Evolutionary conservation across 2,329 filamentous ascomycete genomes (phyloP).

Genomic region (Aspergillus phoenicis): DNA sequence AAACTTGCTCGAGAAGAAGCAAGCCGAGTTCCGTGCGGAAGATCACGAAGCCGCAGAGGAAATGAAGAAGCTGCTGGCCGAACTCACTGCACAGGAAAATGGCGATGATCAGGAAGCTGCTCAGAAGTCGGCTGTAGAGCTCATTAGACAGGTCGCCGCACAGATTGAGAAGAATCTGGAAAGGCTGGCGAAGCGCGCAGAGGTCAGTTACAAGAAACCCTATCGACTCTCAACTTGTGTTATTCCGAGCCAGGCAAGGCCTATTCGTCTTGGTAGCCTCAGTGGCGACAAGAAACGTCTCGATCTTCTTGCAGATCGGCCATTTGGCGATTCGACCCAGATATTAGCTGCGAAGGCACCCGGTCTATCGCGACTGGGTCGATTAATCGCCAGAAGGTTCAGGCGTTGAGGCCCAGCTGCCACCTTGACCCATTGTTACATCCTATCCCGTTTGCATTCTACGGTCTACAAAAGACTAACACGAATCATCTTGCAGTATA

Average conservation of each 20-base stretch:
- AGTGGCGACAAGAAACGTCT: slow-evolving; percentile 5
- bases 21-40: slow-evolving; percentile 43
- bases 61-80: slow-evolving; percentile 45
- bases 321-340: slow-evolving; percentile 2
- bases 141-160: slow-evolving; percentile 51
- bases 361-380: slow-evolving; percentile 1
- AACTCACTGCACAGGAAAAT: slow-evolving; percentile 41
- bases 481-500: slow-evolving; percentile 37
- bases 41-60: slow-evolving; percentile 45
- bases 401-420: not conserved
- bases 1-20: slow-evolving; percentile 42
- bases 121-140: slow-evolving; percentile 42
- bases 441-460: not conserved
- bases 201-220: slow-evolving; percentile 36
- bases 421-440: not conserved
- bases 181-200: slow-evolving; percentile 45
- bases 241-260: not conserved
- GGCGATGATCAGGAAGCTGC: slow-evolving; percentile 34
- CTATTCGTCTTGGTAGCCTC: not conserved
- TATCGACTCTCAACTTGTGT: not conserved
- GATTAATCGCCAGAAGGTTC: not conserved
- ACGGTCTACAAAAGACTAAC: not conserved
- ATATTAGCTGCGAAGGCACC: not conserved
- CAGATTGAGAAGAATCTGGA: slow-evolving; percentile 59
- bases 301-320: not conserved